phyloP scores from a whole-genome alignment of 371 early-diverging fungal species.

The Rhizopus arrhizus region DNA sequence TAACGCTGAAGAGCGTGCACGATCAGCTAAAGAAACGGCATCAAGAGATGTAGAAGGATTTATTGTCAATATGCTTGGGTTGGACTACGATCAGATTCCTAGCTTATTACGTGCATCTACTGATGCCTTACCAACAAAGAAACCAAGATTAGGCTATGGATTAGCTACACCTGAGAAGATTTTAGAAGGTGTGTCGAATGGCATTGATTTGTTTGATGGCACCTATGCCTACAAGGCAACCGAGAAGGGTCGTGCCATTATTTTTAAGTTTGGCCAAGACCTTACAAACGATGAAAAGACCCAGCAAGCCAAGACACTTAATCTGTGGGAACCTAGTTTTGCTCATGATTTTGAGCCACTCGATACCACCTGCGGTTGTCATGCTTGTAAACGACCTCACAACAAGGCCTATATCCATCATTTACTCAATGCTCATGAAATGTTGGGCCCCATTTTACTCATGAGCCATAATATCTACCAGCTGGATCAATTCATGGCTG shows the following conservation, averaged over 20 bases:
- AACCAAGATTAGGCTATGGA: conserved; percentile 55
- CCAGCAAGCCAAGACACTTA: conserved; percentile 41
- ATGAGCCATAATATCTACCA: conserved; percentile 78
- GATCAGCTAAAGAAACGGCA: conserved; percentile 60
- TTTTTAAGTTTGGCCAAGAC: conserved; percentile 39
- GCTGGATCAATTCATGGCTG: conserved; percentile 63
- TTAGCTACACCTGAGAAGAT: conserved; percentile 59
- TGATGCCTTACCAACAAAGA: conserved; percentile 41
- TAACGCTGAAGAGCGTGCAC: conserved; percentile 55
- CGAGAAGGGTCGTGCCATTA: conserved; percentile 48
- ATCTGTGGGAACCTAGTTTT: conserved; percentile 56
- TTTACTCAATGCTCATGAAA: conserved; percentile 74
- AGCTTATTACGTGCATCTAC: conserved; percentile 37
- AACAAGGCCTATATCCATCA: conserved; percentile 80
- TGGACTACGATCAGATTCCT: conserved; percentile 19
- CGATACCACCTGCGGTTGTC: conserved; percentile 63
- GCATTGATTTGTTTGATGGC: conserved; percentile 77
- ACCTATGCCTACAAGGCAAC: conserved; percentile 53
- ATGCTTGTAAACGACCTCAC: conserved; percentile 67
- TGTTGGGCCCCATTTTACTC: conserved; percentile 76
- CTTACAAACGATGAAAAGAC: neutral
- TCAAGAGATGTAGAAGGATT: conserved; percentile 59
- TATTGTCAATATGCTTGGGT: conserved; percentile 43
- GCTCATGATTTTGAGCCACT: conserved; percentile 64
- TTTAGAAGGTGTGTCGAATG: conserved; percentile 60